Evolutionary conservation across 306 rosid species (phyloP), one percentile per base, ranked within the genome.

Genomic region (Gillenia trifoliata): DNA sequence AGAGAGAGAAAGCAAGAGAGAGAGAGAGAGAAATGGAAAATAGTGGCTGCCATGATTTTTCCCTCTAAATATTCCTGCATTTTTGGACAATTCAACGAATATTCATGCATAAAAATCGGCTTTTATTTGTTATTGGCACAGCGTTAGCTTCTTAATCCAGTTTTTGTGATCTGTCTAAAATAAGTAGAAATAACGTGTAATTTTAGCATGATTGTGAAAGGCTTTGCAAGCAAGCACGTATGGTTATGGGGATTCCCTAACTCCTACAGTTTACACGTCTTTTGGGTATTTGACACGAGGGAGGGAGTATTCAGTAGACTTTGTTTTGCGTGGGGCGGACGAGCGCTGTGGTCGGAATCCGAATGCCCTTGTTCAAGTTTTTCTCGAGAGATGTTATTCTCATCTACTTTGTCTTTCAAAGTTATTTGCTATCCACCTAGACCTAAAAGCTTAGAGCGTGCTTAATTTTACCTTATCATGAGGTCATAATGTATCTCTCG

Each of bases 21-120:
- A 75, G 28, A 19, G 16, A 10, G 34, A 38, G 22, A 62, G 75
- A 76, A 36, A 75, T 45, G 17, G 11, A 10, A 52, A 83, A 80
- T 66, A 77, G 80, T 15, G 91, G 90, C 57, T 77, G 77, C 70
- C 88, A 84, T 88, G 79, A 73, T 73, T 83, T 86, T 75, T 20
- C 64, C 47, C 64, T 74, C 45, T 74, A 78, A 25, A 74, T 68
- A 26, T 34, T 19, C 75, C 63, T 43, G n/a, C 68, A 1, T 62
- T 80, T 72, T 28, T 78, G 68, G 75, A 33, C 54, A 54, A 65
- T 55, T 67, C 74, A 73, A 84, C 95, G 80, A 71, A 49, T 76
- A 76, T 85, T 65, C 54, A 66, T 85, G 85, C 96, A 40, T 52
- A 15, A 75, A 79, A 76, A 8, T 76, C 83, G 94, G 86, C 78